Conservation (phyloP, 106 monocot genomes). For the Allium fistulosum region DNA sequence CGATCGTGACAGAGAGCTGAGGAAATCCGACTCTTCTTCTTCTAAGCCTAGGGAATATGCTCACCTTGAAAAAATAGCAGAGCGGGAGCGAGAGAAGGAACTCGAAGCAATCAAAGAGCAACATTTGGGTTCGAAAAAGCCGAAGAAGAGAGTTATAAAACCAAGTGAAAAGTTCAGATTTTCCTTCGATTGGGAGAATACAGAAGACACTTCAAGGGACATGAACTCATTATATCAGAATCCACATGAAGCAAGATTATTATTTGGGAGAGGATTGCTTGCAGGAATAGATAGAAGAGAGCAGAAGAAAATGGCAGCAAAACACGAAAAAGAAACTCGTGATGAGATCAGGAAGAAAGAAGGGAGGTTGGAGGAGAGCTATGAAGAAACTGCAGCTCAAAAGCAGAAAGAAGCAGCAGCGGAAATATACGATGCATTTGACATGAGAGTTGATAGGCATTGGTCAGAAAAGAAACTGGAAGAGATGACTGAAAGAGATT, state of each 20-base stretch:
- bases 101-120: slow-evolving; percentile 92
- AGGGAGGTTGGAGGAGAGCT: slow-evolving; percentile 63
- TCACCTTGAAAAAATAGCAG: slow-evolving; percentile 60
- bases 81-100: slow-evolving; percentile 91
- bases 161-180: slow-evolving; percentile 98
- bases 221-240: slow-evolving; percentile 91
- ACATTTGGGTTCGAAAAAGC: slow-evolving; percentile 91
- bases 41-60: slow-evolving; percentile 24
- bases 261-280: slow-evolving; percentile 84
- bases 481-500: slow-evolving; percentile 95
- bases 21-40: slow-evolving; percentile 18
- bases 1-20: slow-evolving; percentile 16
- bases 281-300: slow-evolving; percentile 89
- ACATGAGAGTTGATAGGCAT: slow-evolving; percentile 92
- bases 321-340: slow-evolving; percentile 78
- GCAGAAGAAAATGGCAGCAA: slow-evolving; percentile 87
- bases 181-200: slow-evolving; percentile 99
- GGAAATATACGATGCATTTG: slow-evolving; percentile 82
- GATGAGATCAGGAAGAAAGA: slow-evolving; percentile 75
- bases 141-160: slow-evolving; percentile 95
- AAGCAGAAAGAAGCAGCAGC: slow-evolving; percentile 73
- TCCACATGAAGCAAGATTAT: slow-evolving; percentile 83
- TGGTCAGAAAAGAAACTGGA: slow-evolving; percentile 95
- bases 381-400: slow-evolving; percentile 61
- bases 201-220: slow-evolving; percentile 95